phyloP scores from a whole-genome alignment of 2,329 filamentous ascomycete genomes.

The Diaporthe sp. region DNA sequence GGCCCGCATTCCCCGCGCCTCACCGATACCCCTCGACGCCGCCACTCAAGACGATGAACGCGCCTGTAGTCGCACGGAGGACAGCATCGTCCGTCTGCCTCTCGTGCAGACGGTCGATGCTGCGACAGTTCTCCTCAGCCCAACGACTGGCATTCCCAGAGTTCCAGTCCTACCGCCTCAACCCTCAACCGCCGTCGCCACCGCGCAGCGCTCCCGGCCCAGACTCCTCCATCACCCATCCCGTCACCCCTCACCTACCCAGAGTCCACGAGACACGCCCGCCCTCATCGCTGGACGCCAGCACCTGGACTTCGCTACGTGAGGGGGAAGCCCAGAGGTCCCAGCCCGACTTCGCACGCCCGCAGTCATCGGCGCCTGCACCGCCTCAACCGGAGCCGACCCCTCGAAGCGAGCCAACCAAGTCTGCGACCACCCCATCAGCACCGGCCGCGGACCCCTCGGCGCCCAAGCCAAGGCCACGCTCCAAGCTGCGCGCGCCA shows the following conservation, averaged over 20 bases:
- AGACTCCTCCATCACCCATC: constrained; percentile 59
- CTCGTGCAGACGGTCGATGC: constrained; percentile 52
- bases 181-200: constrained; percentile 51
- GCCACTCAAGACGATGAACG: constrained; percentile 51
- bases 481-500: constrained; percentile 72
- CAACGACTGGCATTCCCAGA: constrained; percentile 42
- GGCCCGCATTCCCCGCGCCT: background rate
- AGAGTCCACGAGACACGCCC: constrained; percentile 64
- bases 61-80: constrained; percentile 47
- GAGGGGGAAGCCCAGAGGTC: constrained; percentile 77
- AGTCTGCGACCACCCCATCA: constrained; percentile 32
- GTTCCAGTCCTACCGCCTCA: constrained; percentile 65
- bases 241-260: constrained; percentile 53
- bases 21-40: background rate
- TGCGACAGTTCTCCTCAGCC: constrained; percentile 55
- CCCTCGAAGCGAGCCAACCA: constrained; percentile 1
- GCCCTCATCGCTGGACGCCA: constrained; percentile 43
- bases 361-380: constrained; percentile 45
- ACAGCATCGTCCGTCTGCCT: constrained; percentile 50
- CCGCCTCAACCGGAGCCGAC: constrained; percentile 31
- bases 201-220: constrained; percentile 55
- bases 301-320: constrained; percentile 56
- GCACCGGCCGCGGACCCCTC: constrained; percentile 51
- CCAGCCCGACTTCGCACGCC: constrained; percentile 54
- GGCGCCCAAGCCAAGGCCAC: constrained; percentile 62